These are phyloP conservation scores for Capronia americana DNA, from an alignment of 2,329 filamentous ascomycete genomes.

Conservation along the genomic window DNA sequence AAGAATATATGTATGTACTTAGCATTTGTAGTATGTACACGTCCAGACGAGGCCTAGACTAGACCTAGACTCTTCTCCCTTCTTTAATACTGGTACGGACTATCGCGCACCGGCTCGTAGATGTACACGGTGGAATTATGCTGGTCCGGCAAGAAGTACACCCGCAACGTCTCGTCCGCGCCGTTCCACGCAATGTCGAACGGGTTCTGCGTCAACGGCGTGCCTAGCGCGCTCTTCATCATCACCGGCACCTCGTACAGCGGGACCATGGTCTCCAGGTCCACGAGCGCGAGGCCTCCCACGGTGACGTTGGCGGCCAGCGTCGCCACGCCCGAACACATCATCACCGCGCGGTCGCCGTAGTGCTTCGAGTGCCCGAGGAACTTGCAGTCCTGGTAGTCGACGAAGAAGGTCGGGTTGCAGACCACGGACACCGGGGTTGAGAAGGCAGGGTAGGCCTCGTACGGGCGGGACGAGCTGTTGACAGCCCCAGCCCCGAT, in stretches of 20 bases:
- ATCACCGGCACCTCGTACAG: slow-evolving; percentile 56
- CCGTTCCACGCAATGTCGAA: slow-evolving; percentile 55
- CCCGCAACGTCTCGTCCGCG: slow-evolving; percentile 49
- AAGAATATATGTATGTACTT: not conserved
- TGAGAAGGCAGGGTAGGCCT: slow-evolving; percentile 38
- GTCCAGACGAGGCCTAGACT: not conserved
- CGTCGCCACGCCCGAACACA: slow-evolving; percentile 56
- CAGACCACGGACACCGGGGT: slow-evolving; percentile 37
- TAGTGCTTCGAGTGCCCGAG: slow-evolving; percentile 51
- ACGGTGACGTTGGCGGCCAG: slow-evolving; percentile 44
- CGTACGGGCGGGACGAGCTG: slow-evolving; percentile 28
- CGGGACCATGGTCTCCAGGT: slow-evolving; percentile 54
- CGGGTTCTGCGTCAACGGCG: slow-evolving; percentile 57
- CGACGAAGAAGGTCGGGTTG: slow-evolving; percentile 55
- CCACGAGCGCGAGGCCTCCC: slow-evolving; percentile 57
- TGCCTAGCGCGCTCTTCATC: slow-evolving; percentile 50
- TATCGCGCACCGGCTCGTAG: slow-evolving; percentile 49
- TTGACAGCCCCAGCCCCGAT: slow-evolving; percentile 34
- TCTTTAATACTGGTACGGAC: slow-evolving; percentile 30
- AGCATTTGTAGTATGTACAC: not conserved
- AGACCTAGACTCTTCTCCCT: too few relatives aligned
- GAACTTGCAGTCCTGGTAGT: slow-evolving; percentile 62
- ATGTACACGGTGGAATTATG: slow-evolving; percentile 56
- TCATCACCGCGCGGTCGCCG: slow-evolving; percentile 52
- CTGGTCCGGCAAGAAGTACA: slow-evolving; percentile 59